Percentiles rank a stretch among this genome's conserved stretches.
Conservation (phyloP, 305 asterid species). For the Fraxinus velutina region DNA sequence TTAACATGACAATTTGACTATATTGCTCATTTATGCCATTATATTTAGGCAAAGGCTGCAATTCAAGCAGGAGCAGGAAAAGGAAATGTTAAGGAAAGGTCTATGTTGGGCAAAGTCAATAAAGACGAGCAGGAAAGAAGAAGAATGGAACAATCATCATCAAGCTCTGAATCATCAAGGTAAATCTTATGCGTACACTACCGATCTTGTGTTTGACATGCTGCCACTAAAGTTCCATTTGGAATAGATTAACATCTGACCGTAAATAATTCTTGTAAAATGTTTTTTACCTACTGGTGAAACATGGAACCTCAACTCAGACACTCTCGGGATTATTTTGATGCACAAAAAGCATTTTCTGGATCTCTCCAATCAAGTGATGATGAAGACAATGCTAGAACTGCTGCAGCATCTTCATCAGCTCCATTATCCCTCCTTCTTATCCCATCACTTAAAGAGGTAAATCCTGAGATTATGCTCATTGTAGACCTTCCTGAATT, state of each 20-base stretch:
- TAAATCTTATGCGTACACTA: conserved; percentile 14
- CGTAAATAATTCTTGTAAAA: neutral
- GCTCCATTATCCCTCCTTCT: conserved; percentile 62
- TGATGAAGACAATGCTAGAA: conserved; percentile 60
- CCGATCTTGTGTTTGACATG: neutral
- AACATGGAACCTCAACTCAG: conserved; percentile 37
- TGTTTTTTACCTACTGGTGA: conserved; percentile 14
- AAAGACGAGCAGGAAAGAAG: conserved; percentile 58
- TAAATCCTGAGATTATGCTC: conserved; percentile 25
- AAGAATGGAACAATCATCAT: conserved; percentile 45
- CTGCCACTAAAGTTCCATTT: conserved; percentile 1
- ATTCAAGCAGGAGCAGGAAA: conserved; percentile 66
- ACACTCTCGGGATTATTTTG: conserved; percentile 65
- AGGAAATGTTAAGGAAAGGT: conserved; percentile 65
- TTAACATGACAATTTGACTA: conserved; percentile 5
- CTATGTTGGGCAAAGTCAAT: conserved; percentile 50
- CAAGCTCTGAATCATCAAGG: conserved; percentile 63
- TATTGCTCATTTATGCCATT: conserved; percentile 25
- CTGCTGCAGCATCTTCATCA: conserved; percentile 55
- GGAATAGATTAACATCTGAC: conserved; percentile 7
- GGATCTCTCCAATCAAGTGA: conserved; percentile 57
- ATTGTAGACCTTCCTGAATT: neutral
- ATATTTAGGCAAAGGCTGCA: conserved; percentile 77
- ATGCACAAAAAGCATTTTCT: conserved; percentile 63
- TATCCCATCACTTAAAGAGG: conserved; percentile 83